Percentiles rank a stretch among this genome's conserved stretches.
Conservation (phyloP, 2,329 filamentous ascomycete species). For the Pseudocercospora musae region DNA sequence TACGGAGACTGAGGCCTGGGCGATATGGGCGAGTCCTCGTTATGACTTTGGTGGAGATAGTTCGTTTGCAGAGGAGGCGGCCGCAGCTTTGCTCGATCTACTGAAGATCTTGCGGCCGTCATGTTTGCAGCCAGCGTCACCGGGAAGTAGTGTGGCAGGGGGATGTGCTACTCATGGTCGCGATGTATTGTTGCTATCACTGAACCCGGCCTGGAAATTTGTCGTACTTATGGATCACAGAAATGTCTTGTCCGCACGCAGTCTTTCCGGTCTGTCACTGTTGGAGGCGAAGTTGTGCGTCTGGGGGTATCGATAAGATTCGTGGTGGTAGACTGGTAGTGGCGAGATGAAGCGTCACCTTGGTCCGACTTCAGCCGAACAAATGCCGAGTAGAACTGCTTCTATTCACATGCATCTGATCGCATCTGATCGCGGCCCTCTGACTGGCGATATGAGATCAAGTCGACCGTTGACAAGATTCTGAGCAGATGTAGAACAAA, state of each 20-base stretch:
- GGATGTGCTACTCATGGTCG: slow-evolving; percentile 8
- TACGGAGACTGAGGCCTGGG: slow-evolving; percentile 13
- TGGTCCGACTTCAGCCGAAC: neutral
- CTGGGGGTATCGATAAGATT: neutral
- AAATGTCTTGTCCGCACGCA: neutral
- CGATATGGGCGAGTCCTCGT: slow-evolving; percentile 11
- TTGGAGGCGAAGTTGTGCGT: neutral
- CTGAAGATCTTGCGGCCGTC: slow-evolving; percentile 12
- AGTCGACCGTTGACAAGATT: neutral
- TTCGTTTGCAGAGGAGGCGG: slow-evolving; percentile 16
- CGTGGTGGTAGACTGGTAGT: neutral
- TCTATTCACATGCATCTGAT: neutral
- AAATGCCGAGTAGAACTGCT: neutral
- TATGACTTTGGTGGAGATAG: neutral
- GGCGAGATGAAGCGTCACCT: neutral
- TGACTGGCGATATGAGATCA: neutral
- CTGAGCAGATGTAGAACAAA: neutral
- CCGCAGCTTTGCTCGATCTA: slow-evolving; percentile 8
- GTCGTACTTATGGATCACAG: neutral
- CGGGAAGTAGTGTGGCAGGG: slow-evolving; percentile 1
- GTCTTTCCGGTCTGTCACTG: neutral
- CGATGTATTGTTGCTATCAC: neutral
- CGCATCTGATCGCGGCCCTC: neutral
- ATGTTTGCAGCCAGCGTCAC: neutral
- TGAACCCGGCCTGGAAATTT: neutral